A percentile compares a stretch with the other conserved stretches of the same genome.
Evolutionary conservation across 768 basidiomycete species (phyloP).

Genomic region (Panaeolus papilionaceus): DNA sequence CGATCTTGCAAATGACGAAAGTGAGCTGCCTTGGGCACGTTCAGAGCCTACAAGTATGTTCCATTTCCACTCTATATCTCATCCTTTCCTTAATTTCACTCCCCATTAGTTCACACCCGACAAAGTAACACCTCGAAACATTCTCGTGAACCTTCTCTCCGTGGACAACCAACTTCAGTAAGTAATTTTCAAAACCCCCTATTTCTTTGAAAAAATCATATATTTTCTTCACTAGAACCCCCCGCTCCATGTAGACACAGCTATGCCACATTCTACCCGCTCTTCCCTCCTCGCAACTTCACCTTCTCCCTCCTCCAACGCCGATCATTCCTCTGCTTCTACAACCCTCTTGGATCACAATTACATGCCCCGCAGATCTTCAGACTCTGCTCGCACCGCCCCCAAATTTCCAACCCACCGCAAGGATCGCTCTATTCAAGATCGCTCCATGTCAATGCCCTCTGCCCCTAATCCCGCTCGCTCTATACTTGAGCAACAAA

Average conservation of each 20-base stretch:
- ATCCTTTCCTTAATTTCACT: constrained; percentile 27
- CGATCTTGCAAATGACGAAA: constrained; percentile 53
- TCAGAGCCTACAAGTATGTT: constrained; percentile 51
- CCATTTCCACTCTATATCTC: constrained; percentile 28
- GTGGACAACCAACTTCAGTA: constrained; percentile 32
- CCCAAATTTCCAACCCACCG: constrained; percentile 55
- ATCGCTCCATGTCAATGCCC: constrained; percentile 82
- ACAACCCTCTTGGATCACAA: constrained; percentile 41
- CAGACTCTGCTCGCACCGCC: constrained; percentile 71
- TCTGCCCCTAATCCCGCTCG: constrained; percentile 59
- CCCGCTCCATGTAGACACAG: constrained; percentile 68
- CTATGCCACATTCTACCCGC: constrained; percentile 42
- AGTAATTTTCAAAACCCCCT: constrained; percentile 23
- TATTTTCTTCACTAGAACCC: constrained; percentile 36
- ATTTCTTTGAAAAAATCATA: constrained; percentile 8
- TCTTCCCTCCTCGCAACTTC: constrained; percentile 48
- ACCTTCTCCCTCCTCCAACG: constrained; percentile 32
- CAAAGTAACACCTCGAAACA: constrained; percentile 34
- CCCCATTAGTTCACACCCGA: constrained; percentile 26
- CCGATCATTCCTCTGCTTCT: constrained; percentile 48
- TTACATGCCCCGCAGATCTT: constrained; percentile 55
- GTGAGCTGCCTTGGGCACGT: constrained; percentile 66
- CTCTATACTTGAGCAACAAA: constrained; percentile 46
- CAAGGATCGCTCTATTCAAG: constrained; percentile 66
- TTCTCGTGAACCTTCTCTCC: constrained; percentile 35